Evolutionary conservation across 2,329 filamentous ascomycete species (phyloP).

Genomic region (Colletotrichum sp.): DNA sequence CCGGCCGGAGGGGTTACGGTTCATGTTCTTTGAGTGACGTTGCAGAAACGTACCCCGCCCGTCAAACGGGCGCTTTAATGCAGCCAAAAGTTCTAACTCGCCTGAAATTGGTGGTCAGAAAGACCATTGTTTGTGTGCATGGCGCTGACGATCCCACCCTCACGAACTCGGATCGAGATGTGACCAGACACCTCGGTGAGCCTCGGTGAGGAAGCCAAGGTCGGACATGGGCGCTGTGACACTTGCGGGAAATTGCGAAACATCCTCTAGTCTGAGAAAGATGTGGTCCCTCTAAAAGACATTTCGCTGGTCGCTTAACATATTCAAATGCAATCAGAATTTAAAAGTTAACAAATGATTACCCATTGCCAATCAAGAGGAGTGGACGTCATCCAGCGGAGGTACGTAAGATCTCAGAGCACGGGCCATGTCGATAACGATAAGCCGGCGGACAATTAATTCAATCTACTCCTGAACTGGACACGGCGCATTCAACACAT

Average conservation of each 20-base stretch:
- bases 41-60: background rate
- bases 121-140: background rate
- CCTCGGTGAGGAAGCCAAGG: background rate
- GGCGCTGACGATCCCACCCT: background rate
- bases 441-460: constrained; percentile 6
- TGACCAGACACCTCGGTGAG: background rate
- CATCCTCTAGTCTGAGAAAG: rapidly evolving
- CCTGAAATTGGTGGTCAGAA: background rate
- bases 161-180: background rate
- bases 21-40: background rate
- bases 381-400: background rate
- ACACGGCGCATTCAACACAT: background rate
- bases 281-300: no score
- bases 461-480: background rate
- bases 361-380: background rate
- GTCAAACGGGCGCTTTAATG: background rate
- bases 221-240: background rate
- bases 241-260: background rate
- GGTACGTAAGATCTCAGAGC: background rate
- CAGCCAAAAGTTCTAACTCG: background rate
- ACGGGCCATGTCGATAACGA: constrained; percentile 15
- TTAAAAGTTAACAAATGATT: background rate
- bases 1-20: background rate
- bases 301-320: background rate
- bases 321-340: background rate